Conservation (phyloP, 2,329 filamentous ascomycete genomes). For the Sphaceloma murrayae region DNA sequence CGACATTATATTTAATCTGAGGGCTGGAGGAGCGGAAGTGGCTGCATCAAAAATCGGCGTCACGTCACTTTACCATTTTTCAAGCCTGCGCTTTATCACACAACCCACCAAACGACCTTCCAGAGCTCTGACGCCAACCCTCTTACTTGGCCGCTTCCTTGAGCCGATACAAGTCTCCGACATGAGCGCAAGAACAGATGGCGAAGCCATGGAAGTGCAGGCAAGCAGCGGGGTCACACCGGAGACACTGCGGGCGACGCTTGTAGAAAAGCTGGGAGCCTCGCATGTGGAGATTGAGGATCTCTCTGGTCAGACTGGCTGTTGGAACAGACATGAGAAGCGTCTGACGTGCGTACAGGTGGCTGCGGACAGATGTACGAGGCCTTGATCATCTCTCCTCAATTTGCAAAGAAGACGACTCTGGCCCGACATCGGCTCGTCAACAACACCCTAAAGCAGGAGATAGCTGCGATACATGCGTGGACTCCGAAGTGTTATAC, state of each 20-base stretch:
- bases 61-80: too few relatives aligned
- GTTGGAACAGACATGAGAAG: neutral
- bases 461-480: conserved; percentile 85
- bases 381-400: conserved; percentile 53
- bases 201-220: conserved; percentile 42
- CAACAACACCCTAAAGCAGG: conserved; percentile 70
- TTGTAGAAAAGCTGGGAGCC: conserved; percentile 62
- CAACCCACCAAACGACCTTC: neutral
- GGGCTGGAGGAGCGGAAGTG: conserved; percentile 8
- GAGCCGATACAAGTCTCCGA: neutral
- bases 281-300: conserved; percentile 80
- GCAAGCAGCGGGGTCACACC: conserved; percentile 54
- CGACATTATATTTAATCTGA: neutral
- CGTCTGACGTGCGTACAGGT: conserved; percentile 35
- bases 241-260: conserved; percentile 56
- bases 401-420: conserved; percentile 49
- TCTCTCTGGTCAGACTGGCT: conserved; percentile 63
- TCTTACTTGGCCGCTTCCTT: neutral
- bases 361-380: conserved; percentile 64
- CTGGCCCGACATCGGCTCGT: conserved; percentile 80
- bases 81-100: too few relatives aligned
- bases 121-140: neutral
- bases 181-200: conserved; percentile 38
- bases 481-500: conserved; percentile 95
- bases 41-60: conserved; percentile 1